Evolutionary conservation across 768 basidiomycete species (phyloP).

Genomic region (Suillus discolor): DNA sequence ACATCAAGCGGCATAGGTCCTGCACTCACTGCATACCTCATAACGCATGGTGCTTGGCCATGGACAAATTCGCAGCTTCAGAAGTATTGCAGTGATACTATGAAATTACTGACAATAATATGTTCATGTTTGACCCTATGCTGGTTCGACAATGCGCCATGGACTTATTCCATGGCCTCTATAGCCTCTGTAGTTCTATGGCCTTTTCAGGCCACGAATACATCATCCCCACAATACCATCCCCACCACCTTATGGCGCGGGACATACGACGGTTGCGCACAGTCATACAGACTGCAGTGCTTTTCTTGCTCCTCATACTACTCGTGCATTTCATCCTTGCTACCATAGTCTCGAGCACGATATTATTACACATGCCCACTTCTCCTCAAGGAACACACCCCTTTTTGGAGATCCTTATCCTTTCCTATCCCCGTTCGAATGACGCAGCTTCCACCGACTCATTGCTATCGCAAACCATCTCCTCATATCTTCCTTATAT

Average conservation of each 20-base stretch:
- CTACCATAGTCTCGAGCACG: constrained; percentile 8
- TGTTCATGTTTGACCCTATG: constrained; percentile 15
- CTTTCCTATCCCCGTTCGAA: constrained; percentile 42
- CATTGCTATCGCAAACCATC: constrained; percentile 39
- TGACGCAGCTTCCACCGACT: constrained; percentile 25
- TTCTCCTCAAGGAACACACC: constrained; percentile 24
- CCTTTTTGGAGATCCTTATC: constrained; percentile 43
- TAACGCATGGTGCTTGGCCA: constrained; percentile 15
- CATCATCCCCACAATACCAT: constrained; percentile 1
- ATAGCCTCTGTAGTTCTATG: constrained; percentile 25
- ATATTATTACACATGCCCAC: constrained; percentile 13
- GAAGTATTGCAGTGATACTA: constrained; percentile 16
- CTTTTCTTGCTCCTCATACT: constrained; percentile 20
- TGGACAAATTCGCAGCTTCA: neutral
- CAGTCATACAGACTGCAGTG: constrained; percentile 22
- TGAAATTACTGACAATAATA: constrained; percentile 17
- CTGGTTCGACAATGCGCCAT: constrained; percentile 39
- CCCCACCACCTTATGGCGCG: constrained; percentile 3
- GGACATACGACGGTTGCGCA: constrained; percentile 13
- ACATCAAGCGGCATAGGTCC: constrained; percentile 40
- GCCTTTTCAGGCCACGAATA: constrained; percentile 13
- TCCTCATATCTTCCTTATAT: constrained; percentile 39
- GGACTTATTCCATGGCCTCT: constrained; percentile 39
- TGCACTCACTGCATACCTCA: constrained; percentile 26
- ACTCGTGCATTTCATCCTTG: constrained; percentile 9